Conservation (phyloP, 176 grass and related monocot genomes). For the Oryza rufipogon region DNA sequence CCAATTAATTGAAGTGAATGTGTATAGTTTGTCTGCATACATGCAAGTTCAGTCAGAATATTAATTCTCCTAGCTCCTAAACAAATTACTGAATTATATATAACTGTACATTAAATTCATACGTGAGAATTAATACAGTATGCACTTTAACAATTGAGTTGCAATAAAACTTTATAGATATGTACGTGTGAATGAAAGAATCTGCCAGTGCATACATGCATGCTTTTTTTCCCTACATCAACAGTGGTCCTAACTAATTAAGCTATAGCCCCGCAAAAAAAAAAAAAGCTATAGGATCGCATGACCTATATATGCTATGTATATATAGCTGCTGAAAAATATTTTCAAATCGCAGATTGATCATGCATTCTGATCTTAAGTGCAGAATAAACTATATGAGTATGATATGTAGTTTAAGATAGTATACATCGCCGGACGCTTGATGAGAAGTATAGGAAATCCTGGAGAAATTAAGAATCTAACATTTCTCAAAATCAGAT, state of each 20-base stretch:
- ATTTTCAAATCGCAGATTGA: neutral
- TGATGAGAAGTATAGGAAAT: neutral
- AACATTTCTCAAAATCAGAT: neutral
- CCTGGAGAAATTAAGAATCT: neutral
- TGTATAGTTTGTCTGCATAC: neutral
- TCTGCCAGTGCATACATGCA: neutral
- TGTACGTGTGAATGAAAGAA: neutral
- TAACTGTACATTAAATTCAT: neutral
- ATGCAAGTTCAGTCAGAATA: neutral
- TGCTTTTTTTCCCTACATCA: neutral
- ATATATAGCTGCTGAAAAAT: conserved; percentile 3
- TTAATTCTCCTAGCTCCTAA: neutral
- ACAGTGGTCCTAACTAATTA: neutral
- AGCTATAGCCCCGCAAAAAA: neutral
- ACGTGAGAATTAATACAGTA: too few relatives aligned
- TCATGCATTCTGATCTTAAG: neutral
- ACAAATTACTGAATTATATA: neutral
- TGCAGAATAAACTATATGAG: neutral
- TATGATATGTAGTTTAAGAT: neutral
- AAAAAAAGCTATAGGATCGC: neutral
- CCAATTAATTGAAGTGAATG: neutral
- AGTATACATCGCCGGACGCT: neutral
- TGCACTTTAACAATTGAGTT: too few relatives aligned
- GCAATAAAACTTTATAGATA: neutral
- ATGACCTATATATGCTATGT: neutral